Evolutionary conservation across 805 yeast genomes (phyloP), one percentile per base, ranked within the genome.

Genomic region (Vanderwaltozyma yarrowii): DNA sequence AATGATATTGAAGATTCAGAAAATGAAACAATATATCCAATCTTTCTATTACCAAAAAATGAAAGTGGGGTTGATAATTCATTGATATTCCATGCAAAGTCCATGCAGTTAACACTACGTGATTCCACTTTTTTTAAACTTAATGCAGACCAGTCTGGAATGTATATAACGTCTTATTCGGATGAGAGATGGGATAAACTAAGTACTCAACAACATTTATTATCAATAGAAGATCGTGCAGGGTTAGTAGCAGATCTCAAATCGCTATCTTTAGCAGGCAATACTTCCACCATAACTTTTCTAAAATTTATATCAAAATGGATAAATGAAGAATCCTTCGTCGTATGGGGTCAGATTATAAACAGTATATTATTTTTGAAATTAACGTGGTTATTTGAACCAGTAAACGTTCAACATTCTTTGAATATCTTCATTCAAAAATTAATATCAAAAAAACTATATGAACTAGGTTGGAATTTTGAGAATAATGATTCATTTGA

Each of bases 181-280:
- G 69, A 76, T 28, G 78, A 71, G 33, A 76, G 88, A 58, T 77
- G 87, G 78, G 62, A 66, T 35, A 76, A 77, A 55, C 67, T 82
- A 48, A 85, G 85, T 38, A 53, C 70, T 42, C 70, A 69, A 28
- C 66, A 67, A 9, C 76, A 75, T 31, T 62, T 70, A 48, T 68
- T 83, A 48, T 69, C 85, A 8, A 80, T 78, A 35, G 82, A 78
- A 55, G 92, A 83, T 60, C 74, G 85, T 60, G 75, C 79, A 38
- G 88, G 88, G 29, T 68, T 80, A 47, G 80, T 82, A 32, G 80
- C 87, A 14, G 94, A 83, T 61, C 82, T 83, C 15, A 75, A 72
- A 37, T 73, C 85, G 8, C 67, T 80, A 45, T 75, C 89, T 5
- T 63, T 77, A 20, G 75, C 88, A 15, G 92, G 89, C 18, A 70